phyloP scores from a whole-genome alignment of 331 rosid genomes.

The Telfairia occidentalis region DNA sequence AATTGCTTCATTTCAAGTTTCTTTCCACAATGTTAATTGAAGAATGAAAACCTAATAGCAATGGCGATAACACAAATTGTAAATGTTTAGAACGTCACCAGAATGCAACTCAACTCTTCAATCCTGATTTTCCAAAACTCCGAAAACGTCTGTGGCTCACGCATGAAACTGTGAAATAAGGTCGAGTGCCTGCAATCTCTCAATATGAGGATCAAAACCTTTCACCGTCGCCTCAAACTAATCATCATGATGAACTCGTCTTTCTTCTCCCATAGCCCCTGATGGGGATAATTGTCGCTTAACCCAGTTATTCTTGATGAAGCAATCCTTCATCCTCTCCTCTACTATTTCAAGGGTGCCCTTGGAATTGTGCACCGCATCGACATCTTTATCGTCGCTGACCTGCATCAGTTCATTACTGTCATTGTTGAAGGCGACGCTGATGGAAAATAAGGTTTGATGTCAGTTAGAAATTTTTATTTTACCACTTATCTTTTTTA shows the following conservation, averaged over 20 bases:
- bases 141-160: conserved; percentile 12
- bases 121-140: background rate
- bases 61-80: background rate
- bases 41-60: background rate
- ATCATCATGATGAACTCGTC: conserved; percentile 23
- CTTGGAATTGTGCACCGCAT: conserved; percentile 26
- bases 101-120: background rate
- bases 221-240: conserved; percentile 18
- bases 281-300: conserved; percentile 63
- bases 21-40: background rate
- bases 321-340: conserved; percentile 66
- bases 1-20: background rate
- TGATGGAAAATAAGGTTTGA: too few species aligned
- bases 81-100: background rate
- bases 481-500: too few species aligned
- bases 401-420: conserved; percentile 54
- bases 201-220: conserved; percentile 50
- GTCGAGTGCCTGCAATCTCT: conserved; percentile 54
- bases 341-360: conserved; percentile 47
- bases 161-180: conserved; percentile 76
- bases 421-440: conserved; percentile 14
- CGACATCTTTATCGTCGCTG: conserved; percentile 37
- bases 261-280: conserved; percentile 42
- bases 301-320: conserved; percentile 56
- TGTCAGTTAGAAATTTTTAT: too few species aligned